Conservation (phyloP, 805 yeast species). For the Yamadazyma akitaensis region DNA sequence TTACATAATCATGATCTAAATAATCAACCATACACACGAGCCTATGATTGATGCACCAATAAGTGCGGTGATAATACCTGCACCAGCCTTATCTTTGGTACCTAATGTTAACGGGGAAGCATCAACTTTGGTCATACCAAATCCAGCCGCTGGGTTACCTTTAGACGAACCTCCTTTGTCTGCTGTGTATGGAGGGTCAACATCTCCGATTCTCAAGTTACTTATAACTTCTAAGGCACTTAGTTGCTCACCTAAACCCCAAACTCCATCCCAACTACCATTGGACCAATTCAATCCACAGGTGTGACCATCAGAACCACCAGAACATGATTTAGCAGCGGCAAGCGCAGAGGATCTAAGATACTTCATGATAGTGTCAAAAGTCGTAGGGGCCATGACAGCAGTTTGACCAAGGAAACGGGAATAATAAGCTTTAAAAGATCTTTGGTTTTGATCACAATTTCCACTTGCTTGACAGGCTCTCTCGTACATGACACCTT, state of each 20-base stretch:
- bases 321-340: constrained; percentile 69
- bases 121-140: constrained; percentile 35
- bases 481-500: constrained; percentile 65
- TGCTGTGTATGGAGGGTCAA: constrained; percentile 61
- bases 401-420: constrained; percentile 76
- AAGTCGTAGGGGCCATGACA: constrained; percentile 60
- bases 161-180: constrained; percentile 65
- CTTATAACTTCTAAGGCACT: constrained; percentile 64
- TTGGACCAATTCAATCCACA: constrained; percentile 70
- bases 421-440: constrained; percentile 84
- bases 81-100: constrained; percentile 76
- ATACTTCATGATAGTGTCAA: constrained; percentile 42
- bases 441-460: constrained; percentile 85
- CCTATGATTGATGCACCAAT: constrained; percentile 45
- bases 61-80: constrained; percentile 80
- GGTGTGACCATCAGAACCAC: constrained; percentile 72
- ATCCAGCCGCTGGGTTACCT: constrained; percentile 71
- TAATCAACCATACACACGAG: constrained; percentile 44
- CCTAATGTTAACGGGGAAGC: constrained; percentile 41
- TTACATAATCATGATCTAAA: constrained; percentile 3
- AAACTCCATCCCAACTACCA: constrained; percentile 54
- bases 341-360: constrained; percentile 45
- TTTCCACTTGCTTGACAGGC: constrained; percentile 67
- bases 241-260: constrained; percentile 81
- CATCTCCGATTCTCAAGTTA: constrained; percentile 36